A percentile compares a stretch with the other conserved stretches of the same genome.
Evolutionary conservation across 2,329 filamentous ascomycete genomes (phyloP).

Genomic region (Colletotrichum incanum): DNA sequence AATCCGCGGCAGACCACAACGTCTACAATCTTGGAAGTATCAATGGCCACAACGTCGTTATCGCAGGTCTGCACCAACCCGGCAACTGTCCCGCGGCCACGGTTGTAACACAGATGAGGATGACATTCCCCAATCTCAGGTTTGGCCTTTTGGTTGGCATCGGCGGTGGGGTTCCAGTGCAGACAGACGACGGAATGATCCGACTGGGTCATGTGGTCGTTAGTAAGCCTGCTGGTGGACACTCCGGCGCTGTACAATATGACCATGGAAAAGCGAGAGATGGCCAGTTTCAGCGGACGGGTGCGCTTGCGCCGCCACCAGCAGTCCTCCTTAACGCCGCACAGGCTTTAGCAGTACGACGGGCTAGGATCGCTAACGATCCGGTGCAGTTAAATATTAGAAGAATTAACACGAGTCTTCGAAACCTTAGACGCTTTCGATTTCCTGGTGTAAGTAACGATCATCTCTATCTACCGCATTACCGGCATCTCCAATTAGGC

Average conservation of each 20-base stretch:
- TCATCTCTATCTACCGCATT: too few species aligned
- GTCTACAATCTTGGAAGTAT: slow-evolving; percentile 47
- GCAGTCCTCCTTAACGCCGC: background rate
- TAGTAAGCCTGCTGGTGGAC: background rate
- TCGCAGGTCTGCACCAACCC: slow-evolving; percentile 42
- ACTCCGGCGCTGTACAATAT: background rate
- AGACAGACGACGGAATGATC: background rate
- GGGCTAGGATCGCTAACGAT: background rate
- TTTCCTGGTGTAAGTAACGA: background rate
- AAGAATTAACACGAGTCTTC: background rate
- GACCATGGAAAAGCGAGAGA: slow-evolving; percentile 16
- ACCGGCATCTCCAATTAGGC: too few species aligned
- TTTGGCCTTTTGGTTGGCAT: slow-evolving; percentile 47
- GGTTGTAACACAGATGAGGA: slow-evolving; percentile 41
- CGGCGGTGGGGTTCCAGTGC: slow-evolving; percentile 45
- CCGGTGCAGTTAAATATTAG: background rate
- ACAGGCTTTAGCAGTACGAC: background rate
- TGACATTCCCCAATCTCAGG: slow-evolving; percentile 38
- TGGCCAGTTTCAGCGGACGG: background rate
- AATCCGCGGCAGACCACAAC: slow-evolving; percentile 45
- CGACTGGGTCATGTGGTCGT: slow-evolving; percentile 12
- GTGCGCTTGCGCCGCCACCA: background rate
- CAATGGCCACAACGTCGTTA: slow-evolving; percentile 46
- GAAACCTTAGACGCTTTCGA: background rate
- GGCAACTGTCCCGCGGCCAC: slow-evolving; percentile 46